Percentiles rank a stretch among this genome's conserved stretches.
These are phyloP conservation scores for Coniochaeta pulveracea DNA, from an alignment of 2,329 filamentous ascomycete genomes.

Conservation along the genomic window DNA sequence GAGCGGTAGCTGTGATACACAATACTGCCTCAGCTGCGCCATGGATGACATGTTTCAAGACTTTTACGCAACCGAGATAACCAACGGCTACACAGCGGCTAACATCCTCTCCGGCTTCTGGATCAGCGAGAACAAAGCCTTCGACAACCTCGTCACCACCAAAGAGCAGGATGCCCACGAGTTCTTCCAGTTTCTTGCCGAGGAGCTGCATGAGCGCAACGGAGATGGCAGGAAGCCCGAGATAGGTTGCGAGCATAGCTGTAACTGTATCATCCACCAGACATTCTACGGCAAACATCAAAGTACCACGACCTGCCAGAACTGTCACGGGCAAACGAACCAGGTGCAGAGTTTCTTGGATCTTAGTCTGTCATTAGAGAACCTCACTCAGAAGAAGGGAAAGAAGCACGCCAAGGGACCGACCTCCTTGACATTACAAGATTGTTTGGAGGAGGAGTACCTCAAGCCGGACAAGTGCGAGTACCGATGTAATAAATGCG, in stretches of 20 bases:
- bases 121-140: slow-evolving; percentile 67
- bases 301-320: slow-evolving; percentile 82
- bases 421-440: slow-evolving; percentile 45
- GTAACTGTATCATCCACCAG: slow-evolving; percentile 86
- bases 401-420: slow-evolving; percentile 40
- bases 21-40: slow-evolving; percentile 54
- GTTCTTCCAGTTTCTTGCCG: slow-evolving; percentile 90
- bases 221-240: slow-evolving; percentile 55
- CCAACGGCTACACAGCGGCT: slow-evolving; percentile 82
- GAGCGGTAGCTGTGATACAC: slow-evolving; percentile 54
- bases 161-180: slow-evolving; percentile 96
- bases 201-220: slow-evolving; percentile 79
- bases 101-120: slow-evolving; percentile 84
- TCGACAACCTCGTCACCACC: slow-evolving; percentile 72
- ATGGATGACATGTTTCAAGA: slow-evolving; percentile 67
- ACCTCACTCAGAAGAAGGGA: slow-evolving; percentile 52
- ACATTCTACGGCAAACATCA: slow-evolving; percentile 89
- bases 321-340: slow-evolving; percentile 71
- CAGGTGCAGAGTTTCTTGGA: slow-evolving; percentile 86
- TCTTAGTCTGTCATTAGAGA: slow-evolving; percentile 77
- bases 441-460: slow-evolving; percentile 78
- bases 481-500: slow-evolving; percentile 77
- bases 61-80: slow-evolving; percentile 62
- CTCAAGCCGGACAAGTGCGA: slow-evolving; percentile 79
- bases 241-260: slow-evolving; percentile 50